These are phyloP conservation scores for Trichoderma brevicompactum DNA, from an alignment of 2,329 filamentous ascomycete species.

Conservation along the genomic window DNA sequence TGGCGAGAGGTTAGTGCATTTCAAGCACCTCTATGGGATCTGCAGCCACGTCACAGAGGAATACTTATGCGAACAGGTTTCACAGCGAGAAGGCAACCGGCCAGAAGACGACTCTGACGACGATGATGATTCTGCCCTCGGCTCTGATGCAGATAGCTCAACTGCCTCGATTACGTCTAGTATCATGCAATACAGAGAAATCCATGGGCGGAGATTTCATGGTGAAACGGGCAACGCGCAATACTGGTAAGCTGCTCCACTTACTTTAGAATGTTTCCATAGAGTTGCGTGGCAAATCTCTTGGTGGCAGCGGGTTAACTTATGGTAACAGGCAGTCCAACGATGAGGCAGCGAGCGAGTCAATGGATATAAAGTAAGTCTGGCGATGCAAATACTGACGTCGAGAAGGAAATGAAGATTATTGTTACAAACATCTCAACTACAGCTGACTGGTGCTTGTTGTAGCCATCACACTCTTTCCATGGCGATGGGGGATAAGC, in stretches of 20 bases:
- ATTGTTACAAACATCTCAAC: background rate
- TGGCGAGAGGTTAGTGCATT: conserved; percentile 27
- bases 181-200: conserved; percentile 40
- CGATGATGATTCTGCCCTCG: conserved; percentile 36
- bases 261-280: no score
- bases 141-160: conserved; percentile 34
- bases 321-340: conserved; percentile 30
- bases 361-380: conserved; percentile 31
- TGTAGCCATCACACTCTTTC: conserved; percentile 35
- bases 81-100: conserved; percentile 4
- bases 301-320: background rate
- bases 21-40: background rate
- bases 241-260: conserved; percentile 15
- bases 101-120: conserved; percentile 29
- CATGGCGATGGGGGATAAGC: conserved; percentile 36
- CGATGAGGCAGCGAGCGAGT: conserved; percentile 34
- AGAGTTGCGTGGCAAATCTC: no score
- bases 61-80: conserved; percentile 6
- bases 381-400: background rate
- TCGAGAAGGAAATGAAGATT: background rate
- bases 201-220: conserved; percentile 42
- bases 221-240: conserved; percentile 22
- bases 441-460: background rate
- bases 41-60: background rate
- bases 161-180: conserved; percentile 42